Conservation (phyloP, 345 rosid genomes). For the Orychophragmus violaceus region DNA sequence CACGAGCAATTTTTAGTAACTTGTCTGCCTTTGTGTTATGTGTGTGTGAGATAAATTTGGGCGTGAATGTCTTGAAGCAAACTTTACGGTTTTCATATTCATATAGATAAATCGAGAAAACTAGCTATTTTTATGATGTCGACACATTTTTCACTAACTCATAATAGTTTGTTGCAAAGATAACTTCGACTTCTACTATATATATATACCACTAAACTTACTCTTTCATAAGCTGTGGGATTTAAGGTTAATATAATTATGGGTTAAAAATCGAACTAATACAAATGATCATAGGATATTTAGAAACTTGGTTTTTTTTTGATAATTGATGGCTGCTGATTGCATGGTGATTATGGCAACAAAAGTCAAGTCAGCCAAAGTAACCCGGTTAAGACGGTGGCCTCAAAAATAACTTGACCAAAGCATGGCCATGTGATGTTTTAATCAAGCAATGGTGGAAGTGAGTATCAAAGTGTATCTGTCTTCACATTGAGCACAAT, state of each 20-base stretch:
- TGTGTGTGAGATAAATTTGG: no score
- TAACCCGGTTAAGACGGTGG: conserved; percentile 17
- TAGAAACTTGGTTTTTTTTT: no score
- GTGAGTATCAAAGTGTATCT: conserved; percentile 7
- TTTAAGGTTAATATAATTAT: neutral
- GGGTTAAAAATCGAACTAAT: neutral
- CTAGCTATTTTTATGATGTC: no score
- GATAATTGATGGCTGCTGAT: neutral
- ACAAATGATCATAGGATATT: neutral
- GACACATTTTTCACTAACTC: no score
- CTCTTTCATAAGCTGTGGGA: neutral
- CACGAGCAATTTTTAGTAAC: no score
- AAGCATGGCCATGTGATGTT: conserved; percentile 27
- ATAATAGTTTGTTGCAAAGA: no score
- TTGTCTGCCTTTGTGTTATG: no score
- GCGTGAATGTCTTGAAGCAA: no score
- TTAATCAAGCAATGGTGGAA: conserved; percentile 11
- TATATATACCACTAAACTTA: neutral
- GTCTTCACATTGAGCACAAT: conserved; percentile 2
- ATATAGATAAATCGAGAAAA: no score
- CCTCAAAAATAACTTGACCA: neutral
- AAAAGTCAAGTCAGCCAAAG: conserved; percentile 17
- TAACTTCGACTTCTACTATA: neutral
- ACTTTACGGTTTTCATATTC: no score
- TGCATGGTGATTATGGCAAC: neutral